Evolutionary conservation across 176 grass and related monocot species (phyloP).

Genomic region (Aegilops sharonensis): DNA sequence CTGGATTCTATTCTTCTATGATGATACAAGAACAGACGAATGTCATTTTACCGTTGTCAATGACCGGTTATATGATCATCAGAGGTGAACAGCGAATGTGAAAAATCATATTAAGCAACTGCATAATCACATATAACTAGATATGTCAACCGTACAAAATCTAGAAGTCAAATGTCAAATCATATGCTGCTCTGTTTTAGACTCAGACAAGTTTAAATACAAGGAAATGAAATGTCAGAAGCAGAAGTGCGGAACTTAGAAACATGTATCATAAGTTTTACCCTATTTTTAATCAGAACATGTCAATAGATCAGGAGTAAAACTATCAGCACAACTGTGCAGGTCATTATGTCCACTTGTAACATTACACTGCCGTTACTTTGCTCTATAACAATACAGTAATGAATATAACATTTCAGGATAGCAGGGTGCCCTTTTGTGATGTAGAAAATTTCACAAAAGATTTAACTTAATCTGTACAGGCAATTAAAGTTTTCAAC

Average conservation of each 20-base stretch:
- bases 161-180: neutral
- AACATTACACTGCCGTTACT: constrained; percentile 9
- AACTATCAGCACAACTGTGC: neutral
- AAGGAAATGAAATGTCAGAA: neutral
- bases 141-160: neutral
- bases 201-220: neutral
- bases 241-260: neutral
- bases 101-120: neutral
- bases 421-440: neutral
- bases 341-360: constrained; percentile 1
- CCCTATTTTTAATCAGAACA: neutral
- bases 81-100: neutral
- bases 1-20: neutral
- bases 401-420: neutral
- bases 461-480: neutral
- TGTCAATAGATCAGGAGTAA: constrained; percentile 2
- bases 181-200: neutral
- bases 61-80: neutral
- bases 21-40: neutral
- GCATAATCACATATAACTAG: neutral
- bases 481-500: too few species aligned
- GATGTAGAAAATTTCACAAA: neutral
- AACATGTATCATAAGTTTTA: neutral
- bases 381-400: neutral
- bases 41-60: neutral